These are phyloP conservation scores for Rhypophila decipiens DNA, from an alignment of 495 filamentous ascomycete species.

Conservation along the genomic window DNA sequence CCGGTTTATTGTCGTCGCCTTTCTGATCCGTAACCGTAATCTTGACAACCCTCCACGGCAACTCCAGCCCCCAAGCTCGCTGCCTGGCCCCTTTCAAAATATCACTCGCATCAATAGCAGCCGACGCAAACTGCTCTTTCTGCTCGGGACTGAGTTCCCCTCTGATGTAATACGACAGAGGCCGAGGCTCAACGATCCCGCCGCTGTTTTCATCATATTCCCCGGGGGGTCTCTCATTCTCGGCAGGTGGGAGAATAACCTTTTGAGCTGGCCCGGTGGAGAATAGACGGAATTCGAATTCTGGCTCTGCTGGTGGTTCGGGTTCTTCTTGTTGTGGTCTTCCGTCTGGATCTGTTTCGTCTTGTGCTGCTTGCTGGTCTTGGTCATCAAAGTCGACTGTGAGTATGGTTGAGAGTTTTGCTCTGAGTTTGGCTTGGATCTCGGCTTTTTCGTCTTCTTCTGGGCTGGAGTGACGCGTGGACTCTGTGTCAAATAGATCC, in stretches of 20 bases:
- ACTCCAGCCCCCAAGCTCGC: conserved; percentile 46
- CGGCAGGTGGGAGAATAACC: conserved; percentile 32
- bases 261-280: conserved; percentile 32
- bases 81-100: conserved; percentile 31
- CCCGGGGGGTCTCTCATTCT: conserved; percentile 21
- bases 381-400: conserved; percentile 22
- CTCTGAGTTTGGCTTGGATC: conserved; percentile 32
- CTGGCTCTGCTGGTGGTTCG: conserved; percentile 16
- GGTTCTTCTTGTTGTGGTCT: neutral
- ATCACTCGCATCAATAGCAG: conserved; percentile 40
- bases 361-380: neutral
- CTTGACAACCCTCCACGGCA: conserved; percentile 49
- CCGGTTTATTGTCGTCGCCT: neutral
- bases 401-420: conserved; percentile 34
- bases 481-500: conserved; percentile 38
- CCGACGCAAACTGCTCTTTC: conserved; percentile 23
- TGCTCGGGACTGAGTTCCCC: conserved; percentile 24
- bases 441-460: conserved; percentile 22
- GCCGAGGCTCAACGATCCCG: conserved; percentile 34
- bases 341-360: conserved; percentile 2
- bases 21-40: conserved; percentile 13
- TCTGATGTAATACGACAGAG: conserved; percentile 40
- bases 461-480: conserved; percentile 15
- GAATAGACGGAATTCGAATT: conserved; percentile 49
- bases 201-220: conserved; percentile 16